phyloP scores from a whole-genome alignment of 148 eudicot species.

The Chenopodium formosanum region DNA sequence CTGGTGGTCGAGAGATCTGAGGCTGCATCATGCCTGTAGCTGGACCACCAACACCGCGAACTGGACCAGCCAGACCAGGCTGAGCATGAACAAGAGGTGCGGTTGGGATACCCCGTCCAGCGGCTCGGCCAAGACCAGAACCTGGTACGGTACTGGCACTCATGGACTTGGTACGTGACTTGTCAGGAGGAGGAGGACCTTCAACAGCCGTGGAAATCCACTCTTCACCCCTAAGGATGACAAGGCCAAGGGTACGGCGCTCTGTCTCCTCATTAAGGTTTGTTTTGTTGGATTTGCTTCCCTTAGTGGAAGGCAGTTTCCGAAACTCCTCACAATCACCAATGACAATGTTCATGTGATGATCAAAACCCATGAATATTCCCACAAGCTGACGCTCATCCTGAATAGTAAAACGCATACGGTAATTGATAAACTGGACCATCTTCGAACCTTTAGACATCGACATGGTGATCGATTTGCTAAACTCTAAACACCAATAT shows the following conservation, averaged over 20 bases:
- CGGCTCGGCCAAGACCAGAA: conserved; percentile 74
- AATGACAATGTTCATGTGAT: conserved; percentile 95
- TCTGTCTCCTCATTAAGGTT: conserved; percentile 48
- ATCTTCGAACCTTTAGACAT: conserved; percentile 95
- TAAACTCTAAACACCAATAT: not conserved
- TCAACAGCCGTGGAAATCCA: conserved; percentile 94
- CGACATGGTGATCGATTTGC: conserved; percentile 50
- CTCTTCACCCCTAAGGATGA: conserved; percentile 87
- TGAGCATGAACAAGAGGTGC: conserved; percentile 62
- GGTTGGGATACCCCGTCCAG: conserved; percentile 72
- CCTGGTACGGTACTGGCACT: conserved; percentile 51
- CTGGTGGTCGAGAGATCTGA: conserved; percentile 73
- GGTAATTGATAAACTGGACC: conserved; percentile 95
- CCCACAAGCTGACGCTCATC: conserved; percentile 93
- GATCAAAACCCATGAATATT: conserved; percentile 94
- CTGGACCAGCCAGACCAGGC: conserved; percentile 87
- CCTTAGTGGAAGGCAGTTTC: conserved; percentile 68
- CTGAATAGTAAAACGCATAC: conserved; percentile 88
- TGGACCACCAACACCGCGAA: conserved; percentile 86
- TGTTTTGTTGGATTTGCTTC: conserved; percentile 33
- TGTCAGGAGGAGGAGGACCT: conserved; percentile 95
- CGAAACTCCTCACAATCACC: conserved; percentile 98
- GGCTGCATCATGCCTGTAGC: conserved; percentile 98
- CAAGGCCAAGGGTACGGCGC: conserved; percentile 87
- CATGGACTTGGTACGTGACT: conserved; percentile 57